Conservation (phyloP, 768 basidiomycete species). For the Brasilioporus rufonigricans region DNA sequence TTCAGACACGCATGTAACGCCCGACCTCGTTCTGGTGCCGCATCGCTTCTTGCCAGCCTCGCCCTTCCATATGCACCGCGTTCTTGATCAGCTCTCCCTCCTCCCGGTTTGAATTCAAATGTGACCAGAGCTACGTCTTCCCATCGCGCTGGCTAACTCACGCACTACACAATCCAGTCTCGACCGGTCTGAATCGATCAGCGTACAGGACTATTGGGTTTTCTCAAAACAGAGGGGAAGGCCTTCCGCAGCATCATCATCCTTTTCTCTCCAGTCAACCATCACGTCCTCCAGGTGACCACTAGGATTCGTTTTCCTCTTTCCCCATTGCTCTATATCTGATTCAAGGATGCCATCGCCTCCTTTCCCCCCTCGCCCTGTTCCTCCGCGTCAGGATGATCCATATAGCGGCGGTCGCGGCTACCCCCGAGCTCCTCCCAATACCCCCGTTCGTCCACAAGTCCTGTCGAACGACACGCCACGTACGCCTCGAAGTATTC, state of each 20-base stretch:
- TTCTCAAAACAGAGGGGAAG: conserved; percentile 1
- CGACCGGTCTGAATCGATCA: conserved; percentile 23
- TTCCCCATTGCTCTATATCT: no score
- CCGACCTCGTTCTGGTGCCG: not conserved
- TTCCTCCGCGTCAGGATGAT: conserved; percentile 9
- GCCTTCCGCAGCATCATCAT: not conserved
- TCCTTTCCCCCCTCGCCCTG: conserved; percentile 21
- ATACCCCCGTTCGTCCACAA: not conserved
- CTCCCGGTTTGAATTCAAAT: conserved; percentile 23
- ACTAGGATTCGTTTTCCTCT: not conserved
- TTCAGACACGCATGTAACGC: conserved; percentile 18
- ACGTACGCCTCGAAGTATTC: conserved; percentile 15
- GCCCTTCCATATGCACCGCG: not conserved
- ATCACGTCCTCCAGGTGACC: not conserved
- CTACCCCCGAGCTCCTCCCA: conserved; percentile 2
- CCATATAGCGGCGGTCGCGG: not conserved
- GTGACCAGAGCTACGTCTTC: conserved; percentile 2
- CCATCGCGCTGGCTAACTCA: not conserved
- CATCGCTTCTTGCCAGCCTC: not conserved
- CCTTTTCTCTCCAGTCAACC: conserved; percentile 3
- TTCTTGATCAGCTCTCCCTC: not conserved
- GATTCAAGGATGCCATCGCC: conserved; percentile 22
- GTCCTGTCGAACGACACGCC: conserved; percentile 2
- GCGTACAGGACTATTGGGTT: not conserved
- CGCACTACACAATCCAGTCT: conserved; percentile 4